phyloP scores from a whole-genome alignment of 1,139 yeast species.

The Schwanniomyces etchellsii region DNA sequence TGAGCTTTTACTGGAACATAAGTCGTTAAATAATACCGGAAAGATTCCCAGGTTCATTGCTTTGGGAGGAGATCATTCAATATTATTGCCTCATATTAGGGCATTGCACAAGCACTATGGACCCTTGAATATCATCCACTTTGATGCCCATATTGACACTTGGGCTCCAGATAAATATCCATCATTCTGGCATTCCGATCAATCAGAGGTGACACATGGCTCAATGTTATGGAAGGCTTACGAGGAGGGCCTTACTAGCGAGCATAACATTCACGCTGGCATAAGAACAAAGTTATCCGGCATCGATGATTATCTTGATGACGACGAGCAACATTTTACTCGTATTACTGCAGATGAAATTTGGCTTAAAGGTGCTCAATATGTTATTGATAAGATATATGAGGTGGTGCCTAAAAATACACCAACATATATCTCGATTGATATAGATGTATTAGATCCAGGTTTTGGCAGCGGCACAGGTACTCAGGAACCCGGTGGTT shows the following conservation, averaged over 20 bases:
- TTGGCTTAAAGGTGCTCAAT: constrained; percentile 54
- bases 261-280: constrained; percentile 64
- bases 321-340: constrained; percentile 56
- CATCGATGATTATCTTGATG: constrained; percentile 57
- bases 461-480: constrained; percentile 82
- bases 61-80: constrained; percentile 76
- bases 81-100: constrained; percentile 63
- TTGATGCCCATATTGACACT: constrained; percentile 77
- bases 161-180: constrained; percentile 71
- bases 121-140: constrained; percentile 62
- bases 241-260: constrained; percentile 57
- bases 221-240: constrained; percentile 78
- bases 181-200: constrained; percentile 63
- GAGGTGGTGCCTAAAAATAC: constrained; percentile 45
- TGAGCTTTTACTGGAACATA: constrained; percentile 40
- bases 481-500: constrained; percentile 79
- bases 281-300: constrained; percentile 66
- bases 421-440: constrained; percentile 70
- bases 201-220: constrained; percentile 66
- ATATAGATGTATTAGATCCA: constrained; percentile 78
- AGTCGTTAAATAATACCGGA: constrained; percentile 15
- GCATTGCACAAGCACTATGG: constrained; percentile 58
- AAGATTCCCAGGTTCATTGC: constrained; percentile 60
- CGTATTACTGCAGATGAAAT: constrained; percentile 68
- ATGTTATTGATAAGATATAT: constrained; percentile 47